A percentile compares a stretch with the other conserved stretches of the same genome.
phyloP scores from a whole-genome alignment of 208 protist species.

The Entamoeba nuttalli region DNA sequence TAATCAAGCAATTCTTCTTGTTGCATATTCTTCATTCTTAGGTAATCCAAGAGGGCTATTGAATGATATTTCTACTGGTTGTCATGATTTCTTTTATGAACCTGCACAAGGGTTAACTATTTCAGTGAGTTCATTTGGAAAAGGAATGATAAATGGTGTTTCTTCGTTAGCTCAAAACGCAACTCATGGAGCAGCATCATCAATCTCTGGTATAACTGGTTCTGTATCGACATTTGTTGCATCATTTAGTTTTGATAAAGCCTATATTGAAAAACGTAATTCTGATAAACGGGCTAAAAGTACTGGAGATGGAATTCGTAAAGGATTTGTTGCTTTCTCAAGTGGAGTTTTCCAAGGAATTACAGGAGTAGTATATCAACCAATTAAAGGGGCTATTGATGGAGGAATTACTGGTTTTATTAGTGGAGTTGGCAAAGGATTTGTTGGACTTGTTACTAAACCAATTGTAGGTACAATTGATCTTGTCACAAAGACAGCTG shows the following conservation, averaged over 20 bases:
- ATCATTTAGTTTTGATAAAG: slow-evolving; percentile 1
- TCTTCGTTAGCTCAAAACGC: slow-evolving; percentile 6
- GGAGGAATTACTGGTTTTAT: slow-evolving; percentile 3
- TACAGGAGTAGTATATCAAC: slow-evolving; percentile 5
- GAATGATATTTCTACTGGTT: not conserved
- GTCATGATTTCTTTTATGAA: slow-evolving; percentile 20
- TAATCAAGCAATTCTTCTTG: not conserved
- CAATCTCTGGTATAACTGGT: not conserved
- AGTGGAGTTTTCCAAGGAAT: not conserved
- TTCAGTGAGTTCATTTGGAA: not conserved
- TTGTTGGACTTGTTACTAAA: not conserved
- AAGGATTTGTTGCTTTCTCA: not conserved
- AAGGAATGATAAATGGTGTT: not conserved
- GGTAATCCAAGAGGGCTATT: not conserved
- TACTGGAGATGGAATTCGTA: not conserved
- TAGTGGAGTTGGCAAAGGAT: not conserved
- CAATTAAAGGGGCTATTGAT: not conserved
- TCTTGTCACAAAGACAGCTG: not conserved
- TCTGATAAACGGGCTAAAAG: not conserved
- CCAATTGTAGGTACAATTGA: slow-evolving; percentile 2
- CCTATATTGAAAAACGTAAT: not conserved
- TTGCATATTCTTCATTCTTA: not conserved
- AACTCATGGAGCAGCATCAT: not conserved
- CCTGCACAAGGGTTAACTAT: slow-evolving; percentile 6
- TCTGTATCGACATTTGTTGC: not conserved